These are phyloP conservation scores for Phytopythium aichiense DNA, from an alignment of 352 stramenopile genomes.

Conservation along the genomic window DNA sequence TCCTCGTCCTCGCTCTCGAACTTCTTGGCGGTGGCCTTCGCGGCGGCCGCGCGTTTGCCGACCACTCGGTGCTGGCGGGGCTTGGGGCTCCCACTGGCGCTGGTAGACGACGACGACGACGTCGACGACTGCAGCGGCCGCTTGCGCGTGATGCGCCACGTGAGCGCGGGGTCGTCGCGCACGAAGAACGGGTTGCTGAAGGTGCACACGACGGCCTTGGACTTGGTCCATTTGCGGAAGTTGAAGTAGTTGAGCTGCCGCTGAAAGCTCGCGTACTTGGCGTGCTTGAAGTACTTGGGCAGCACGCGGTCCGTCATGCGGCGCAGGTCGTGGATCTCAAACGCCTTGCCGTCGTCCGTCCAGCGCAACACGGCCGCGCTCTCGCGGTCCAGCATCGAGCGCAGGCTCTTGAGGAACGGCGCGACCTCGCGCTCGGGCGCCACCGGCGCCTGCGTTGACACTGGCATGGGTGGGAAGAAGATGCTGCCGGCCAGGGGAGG, in stretches of 20 bases:
- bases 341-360: slow-evolving; percentile 48
- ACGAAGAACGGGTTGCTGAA: slow-evolving; percentile 73
- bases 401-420: slow-evolving; percentile 55
- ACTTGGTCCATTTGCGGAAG: slow-evolving; percentile 86
- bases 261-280: slow-evolving; percentile 88
- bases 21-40: slow-evolving; percentile 4
- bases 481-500: too few relatives aligned
- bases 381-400: slow-evolving; percentile 54
- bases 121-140: slow-evolving; percentile 16
- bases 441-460: background rate
- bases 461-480: background rate
- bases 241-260: slow-evolving; percentile 91
- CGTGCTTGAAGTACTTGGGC: slow-evolving; percentile 90
- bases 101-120: slow-evolving; percentile 3
- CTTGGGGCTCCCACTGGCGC: background rate
- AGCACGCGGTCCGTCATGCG: slow-evolving; percentile 79
- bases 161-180: slow-evolving; percentile 53
- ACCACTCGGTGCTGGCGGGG: background rate
- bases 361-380: slow-evolving; percentile 47
- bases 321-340: slow-evolving; percentile 70
- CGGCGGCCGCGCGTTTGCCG: slow-evolving; percentile 9
- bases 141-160: slow-evolving; percentile 65
- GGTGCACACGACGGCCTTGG: slow-evolving; percentile 62
- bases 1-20: slow-evolving; percentile 15
- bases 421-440: slow-evolving; percentile 43